A percentile compares a stretch with the other conserved stretches of the same genome.
phyloP scores from a whole-genome alignment of 306 rosid species.

The Abrus precatorius region DNA sequence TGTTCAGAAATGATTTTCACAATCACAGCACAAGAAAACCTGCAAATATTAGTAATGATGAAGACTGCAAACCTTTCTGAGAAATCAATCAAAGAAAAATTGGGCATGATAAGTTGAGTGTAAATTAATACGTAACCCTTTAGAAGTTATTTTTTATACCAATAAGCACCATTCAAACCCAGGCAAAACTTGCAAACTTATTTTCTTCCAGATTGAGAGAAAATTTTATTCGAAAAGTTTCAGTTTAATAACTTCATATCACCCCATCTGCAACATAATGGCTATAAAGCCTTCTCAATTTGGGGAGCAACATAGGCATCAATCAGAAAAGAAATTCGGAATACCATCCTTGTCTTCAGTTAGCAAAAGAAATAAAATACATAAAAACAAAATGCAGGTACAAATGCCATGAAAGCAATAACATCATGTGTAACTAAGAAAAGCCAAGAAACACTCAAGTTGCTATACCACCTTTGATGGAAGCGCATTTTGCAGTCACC shows the following conservation, averaged over 20 bases:
- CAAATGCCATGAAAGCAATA: neutral
- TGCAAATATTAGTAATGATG: slow-evolving; percentile 51
- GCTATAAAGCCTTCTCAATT: slow-evolving; percentile 32
- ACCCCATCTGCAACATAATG: slow-evolving; percentile 19
- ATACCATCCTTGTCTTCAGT: neutral
- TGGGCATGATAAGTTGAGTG: neutral
- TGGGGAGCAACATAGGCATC: slow-evolving; percentile 12
- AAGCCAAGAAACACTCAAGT: slow-evolving; percentile 35
- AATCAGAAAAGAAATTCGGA: slow-evolving; percentile 6
- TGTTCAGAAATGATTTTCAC: slow-evolving; percentile 56
- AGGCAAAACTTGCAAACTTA: slow-evolving; percentile 21
- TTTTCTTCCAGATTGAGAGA: slow-evolving; percentile 10
- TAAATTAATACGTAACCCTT: slow-evolving; percentile 14
- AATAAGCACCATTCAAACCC: slow-evolving; percentile 6
- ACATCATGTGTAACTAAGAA: slow-evolving; percentile 14
- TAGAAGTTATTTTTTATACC: slow-evolving; percentile 3
- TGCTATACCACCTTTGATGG: slow-evolving; percentile 38
- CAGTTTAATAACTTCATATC: slow-evolving; percentile 17
- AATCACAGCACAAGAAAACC: slow-evolving; percentile 60
- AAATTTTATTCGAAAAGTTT: slow-evolving; percentile 10
- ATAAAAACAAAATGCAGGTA: slow-evolving; percentile 4
- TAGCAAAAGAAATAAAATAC: neutral
- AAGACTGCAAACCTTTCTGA: slow-evolving; percentile 28
- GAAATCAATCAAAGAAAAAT: slow-evolving; percentile 32
- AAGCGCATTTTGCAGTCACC: slow-evolving; percentile 55